Base-by-base conservation (phyloP, 345 rosid genomes). In the Garcia nutans region DNA sequence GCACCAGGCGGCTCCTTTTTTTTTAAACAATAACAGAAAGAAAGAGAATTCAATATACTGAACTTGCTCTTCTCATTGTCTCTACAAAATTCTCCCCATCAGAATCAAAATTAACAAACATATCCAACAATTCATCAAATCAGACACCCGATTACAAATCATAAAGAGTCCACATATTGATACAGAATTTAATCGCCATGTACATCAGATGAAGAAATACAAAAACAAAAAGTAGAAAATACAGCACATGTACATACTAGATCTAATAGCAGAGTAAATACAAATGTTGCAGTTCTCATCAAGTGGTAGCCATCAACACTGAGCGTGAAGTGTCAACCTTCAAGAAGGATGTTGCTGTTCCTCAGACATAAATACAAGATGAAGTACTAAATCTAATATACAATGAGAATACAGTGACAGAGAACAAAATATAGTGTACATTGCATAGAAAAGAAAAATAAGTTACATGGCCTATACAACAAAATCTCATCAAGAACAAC, bases 381-480 rank as follows among this genome's bases (percentile, higher is more conserved):
- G 6, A 37, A 37, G 41, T 0, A 37, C 41, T 37, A 3, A 33
- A 33, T 33, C 41, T 33, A 33, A 33, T 3, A 1, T 33, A 2
- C 41, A 33, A 2, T 33, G 41, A 1, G 3, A 33, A 33, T 33
- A 33, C 41, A 33, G 0, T 28, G 41, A 3, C 41, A 33, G 6
- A 33, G 41, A 4, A 33, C 41, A 33, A 33, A 37, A 37, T 37
- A 6, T 37, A 37, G 6, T 37, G 41, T 37, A 37, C 41, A 37
- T 37, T 37, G 41, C 5, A 5, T 37, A 37, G 41, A 37, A 37
- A 37, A 37, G 41, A 37, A 42, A 28, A 28, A 54, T 52, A 76
- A 44, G 42, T 64, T 33, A 72, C 52, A 37, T 5, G 45, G 63
- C 24, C 52, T 58, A 52, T 59, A 79, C 85, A 68, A 61, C n/a